Conservation (phyloP, 345 rosid genomes). For the Arabis alpina region DNA sequence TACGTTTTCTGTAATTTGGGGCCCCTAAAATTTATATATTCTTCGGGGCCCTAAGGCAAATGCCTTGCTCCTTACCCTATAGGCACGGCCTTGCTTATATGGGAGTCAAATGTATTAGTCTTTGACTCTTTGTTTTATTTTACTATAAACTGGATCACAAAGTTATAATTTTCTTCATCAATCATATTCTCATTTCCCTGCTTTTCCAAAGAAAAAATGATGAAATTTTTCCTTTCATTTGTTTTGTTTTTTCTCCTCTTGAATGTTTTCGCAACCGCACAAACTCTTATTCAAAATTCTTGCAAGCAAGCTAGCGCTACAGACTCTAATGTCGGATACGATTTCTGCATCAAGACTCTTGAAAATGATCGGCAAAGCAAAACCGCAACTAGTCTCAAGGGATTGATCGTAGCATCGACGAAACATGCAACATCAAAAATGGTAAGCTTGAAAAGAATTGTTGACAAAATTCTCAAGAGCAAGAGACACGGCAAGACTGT, state of each 20-base stretch:
- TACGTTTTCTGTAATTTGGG: too few species aligned
- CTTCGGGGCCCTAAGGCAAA: too few species aligned
- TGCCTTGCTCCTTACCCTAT: too few species aligned
- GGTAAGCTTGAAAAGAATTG: conserved; percentile 1
- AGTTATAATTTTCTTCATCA: too few species aligned
- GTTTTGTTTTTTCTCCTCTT: conserved; percentile 17
- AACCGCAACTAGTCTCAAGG: conserved; percentile 28
- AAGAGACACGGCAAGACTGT: not conserved
- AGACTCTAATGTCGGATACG: conserved; percentile 37
- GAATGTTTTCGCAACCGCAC: conserved; percentile 1
- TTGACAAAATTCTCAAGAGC: conserved; percentile 15
- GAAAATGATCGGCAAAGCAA: conserved; percentile 41
- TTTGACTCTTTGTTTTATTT: conserved; percentile 1
- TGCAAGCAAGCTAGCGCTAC: conserved; percentile 44
- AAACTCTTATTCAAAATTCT: conserved; percentile 26
- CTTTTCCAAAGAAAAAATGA: not conserved
- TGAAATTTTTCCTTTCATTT: conserved; percentile 2
- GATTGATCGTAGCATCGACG: conserved; percentile 34
- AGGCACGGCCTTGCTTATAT: too few species aligned
- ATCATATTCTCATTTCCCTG: not conserved
- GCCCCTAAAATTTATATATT: too few species aligned
- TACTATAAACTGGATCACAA: not conserved
- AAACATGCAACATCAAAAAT: conserved; percentile 18
- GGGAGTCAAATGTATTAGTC: too few species aligned
- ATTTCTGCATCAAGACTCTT: conserved; percentile 42